These are phyloP conservation scores for Alternaria conjuncta DNA, from an alignment of 2,329 filamentous ascomycete species.

Conservation along the genomic window DNA sequence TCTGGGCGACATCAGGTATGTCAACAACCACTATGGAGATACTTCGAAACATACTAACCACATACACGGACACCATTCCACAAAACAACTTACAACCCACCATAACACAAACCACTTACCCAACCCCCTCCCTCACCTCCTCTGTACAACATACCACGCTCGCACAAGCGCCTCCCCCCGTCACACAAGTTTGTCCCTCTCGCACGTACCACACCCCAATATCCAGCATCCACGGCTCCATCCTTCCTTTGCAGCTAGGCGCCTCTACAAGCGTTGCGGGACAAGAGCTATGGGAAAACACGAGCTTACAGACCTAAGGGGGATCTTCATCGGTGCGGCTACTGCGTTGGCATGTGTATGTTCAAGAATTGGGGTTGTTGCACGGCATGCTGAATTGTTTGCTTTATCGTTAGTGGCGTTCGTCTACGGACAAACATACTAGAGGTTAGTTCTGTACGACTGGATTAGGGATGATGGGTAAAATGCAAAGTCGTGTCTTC, in stretches of 20 bases:
- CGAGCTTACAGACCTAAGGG: neutral
- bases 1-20: neutral
- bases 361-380: neutral
- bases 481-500: neutral
- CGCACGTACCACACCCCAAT: neutral
- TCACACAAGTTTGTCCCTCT: neutral
- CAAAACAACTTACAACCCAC: neutral
- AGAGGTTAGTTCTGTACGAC: neutral
- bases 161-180: neutral
- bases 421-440: neutral
- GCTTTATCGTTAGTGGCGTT: neutral
- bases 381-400: neutral
- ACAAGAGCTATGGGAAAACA: neutral
- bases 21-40: neutral
- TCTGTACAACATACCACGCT: neutral
- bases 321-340: neutral
- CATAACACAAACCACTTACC: too few relatives aligned
- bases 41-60: fast-evolving
- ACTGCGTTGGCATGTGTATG: neutral
- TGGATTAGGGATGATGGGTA: neutral
- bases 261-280: neutral
- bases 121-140: too few relatives aligned
- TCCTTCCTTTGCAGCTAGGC: neutral
- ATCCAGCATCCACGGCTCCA: neutral
- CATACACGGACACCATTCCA: neutral